These are phyloP conservation scores for Boehmeria nivea DNA, from an alignment of 306 rosid genomes.

Conservation along the genomic window DNA sequence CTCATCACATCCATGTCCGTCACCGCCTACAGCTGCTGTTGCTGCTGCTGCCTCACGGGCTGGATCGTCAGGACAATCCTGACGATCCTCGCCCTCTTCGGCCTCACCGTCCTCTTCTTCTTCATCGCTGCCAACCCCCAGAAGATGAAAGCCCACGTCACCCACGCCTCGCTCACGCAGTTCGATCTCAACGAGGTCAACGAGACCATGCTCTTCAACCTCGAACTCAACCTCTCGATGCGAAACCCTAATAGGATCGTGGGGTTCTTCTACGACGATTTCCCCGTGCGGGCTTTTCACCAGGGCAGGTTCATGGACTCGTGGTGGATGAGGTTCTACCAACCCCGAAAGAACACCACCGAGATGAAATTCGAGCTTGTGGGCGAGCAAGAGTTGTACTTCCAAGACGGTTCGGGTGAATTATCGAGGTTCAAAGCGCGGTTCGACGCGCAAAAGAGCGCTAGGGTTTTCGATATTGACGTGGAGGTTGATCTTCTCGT, in stretches of 20 bases:
- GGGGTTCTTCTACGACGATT: conserved; percentile 41
- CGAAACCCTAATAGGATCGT: conserved; percentile 53
- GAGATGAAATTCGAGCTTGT: conserved; percentile 16
- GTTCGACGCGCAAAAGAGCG: conserved; percentile 13
- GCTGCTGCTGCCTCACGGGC: not conserved
- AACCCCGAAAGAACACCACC: conserved; percentile 44
- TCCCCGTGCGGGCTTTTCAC: conserved; percentile 30
- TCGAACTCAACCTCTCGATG: conserved; percentile 16
- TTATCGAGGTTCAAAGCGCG: conserved; percentile 2
- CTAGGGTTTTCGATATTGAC: conserved; percentile 26
- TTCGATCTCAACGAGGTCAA: conserved; percentile 28
- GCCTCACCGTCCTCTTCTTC: conserved; percentile 25
- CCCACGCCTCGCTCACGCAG: conserved; percentile 36
- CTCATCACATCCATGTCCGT: not conserved
- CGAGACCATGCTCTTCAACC: conserved; percentile 13
- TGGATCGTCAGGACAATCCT: not conserved
- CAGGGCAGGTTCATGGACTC: conserved; percentile 15
- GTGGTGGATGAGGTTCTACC: conserved; percentile 24
- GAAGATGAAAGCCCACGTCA: conserved; percentile 34
- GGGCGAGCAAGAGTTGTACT: conserved; percentile 16
- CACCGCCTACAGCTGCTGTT: not conserved
- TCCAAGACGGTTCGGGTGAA: conserved; percentile 7
- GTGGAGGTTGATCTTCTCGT: conserved; percentile 4
- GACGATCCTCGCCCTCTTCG: conserved; percentile 23
- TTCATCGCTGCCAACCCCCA: conserved; percentile 53